Base-by-base conservation (phyloP, 495 filamentous ascomycete genomes). In the Xylaria telfairii region DNA sequence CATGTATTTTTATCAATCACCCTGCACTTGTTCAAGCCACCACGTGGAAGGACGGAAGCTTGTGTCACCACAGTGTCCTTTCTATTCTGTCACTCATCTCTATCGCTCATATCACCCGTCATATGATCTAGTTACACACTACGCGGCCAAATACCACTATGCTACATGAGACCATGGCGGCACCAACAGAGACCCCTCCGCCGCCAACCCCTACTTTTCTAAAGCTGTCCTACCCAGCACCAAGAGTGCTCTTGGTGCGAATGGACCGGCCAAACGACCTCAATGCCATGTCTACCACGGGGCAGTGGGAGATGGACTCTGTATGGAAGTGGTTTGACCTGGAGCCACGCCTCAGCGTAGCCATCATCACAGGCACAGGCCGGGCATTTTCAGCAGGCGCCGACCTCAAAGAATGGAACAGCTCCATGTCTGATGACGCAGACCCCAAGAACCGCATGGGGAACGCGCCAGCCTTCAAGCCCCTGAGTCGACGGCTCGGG, bases 381-480 rank as follows among this genome's bases (percentile, higher is more conserved):
- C 75, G 82, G 44, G 85, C 86, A 4, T 90, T 90, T 71, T 89
- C 87, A 70, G 87, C 86, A 0, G 88, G 88, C 9, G 87, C 86
- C 24, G 88, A 90, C 65, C 77, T 90, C 13, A 85, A 85, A 69
- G 83, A 84, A 75, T 85, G 82, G 83, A 77, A 85, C 60, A 62
- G 67, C 37, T 75, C 73, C 21, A 74, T 75, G 74, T 67, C 70
- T 15, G 75, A 73, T 28, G 72, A 79, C 34, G 67, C 71, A 7
- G 80, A 80, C 17, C 76, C 78, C 12, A 79, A 73, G 59, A 72
- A 68, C 57, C 67, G 78, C 49, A 72, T 74, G 69, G 84, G 81
- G 4, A 86, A 84, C 64, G 84, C 87, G 69, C 91, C 91, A 7
- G 84, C 84, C 47, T 88, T 88, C 67, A 81, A 81, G 42, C 84